phyloP scores from a whole-genome alignment of 2,329 filamentous ascomycete species.

The Cytospora leucostoma region DNA sequence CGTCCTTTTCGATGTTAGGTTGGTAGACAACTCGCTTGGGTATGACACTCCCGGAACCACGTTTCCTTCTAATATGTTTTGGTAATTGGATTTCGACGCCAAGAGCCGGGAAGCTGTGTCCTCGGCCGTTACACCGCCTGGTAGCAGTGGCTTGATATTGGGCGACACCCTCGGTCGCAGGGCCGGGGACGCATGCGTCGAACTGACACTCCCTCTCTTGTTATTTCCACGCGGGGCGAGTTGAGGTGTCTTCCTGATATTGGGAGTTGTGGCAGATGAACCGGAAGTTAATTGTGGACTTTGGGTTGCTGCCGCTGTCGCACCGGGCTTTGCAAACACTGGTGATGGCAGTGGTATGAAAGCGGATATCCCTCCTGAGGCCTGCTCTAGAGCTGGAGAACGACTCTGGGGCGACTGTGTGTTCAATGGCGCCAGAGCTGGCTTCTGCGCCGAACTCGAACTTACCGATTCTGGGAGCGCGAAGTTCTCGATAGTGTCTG shows the following conservation, averaged over 20 bases:
- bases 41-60: constrained; percentile 88
- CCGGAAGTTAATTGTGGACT: constrained; percentile 65
- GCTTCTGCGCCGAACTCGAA: constrained; percentile 46
- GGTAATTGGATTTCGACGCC: constrained; percentile 95
- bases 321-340: constrained; percentile 43
- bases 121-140: constrained; percentile 57
- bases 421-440: constrained; percentile 52
- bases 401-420: constrained; percentile 45
- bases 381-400: constrained; percentile 41
- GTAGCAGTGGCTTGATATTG: constrained; percentile 87
- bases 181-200: constrained; percentile 81
- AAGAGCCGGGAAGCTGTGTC: constrained; percentile 72
- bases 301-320: constrained; percentile 57
- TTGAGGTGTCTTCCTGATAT: constrained; percentile 56
- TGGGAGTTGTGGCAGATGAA: constrained; percentile 43
- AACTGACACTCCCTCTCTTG: constrained; percentile 71
- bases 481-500: constrained; percentile 58
- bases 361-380: constrained; percentile 51
- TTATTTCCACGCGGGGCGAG: constrained; percentile 60
- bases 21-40: constrained; percentile 86
- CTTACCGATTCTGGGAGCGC: constrained; percentile 73
- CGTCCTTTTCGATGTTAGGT: constrained; percentile 92
- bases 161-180: constrained; percentile 88
- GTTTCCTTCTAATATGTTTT: constrained; percentile 94
- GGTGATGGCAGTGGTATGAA: constrained; percentile 54